Base-by-base conservation (phyloP, 2,329 filamentous ascomycete species). In the Epichloe amarillans region DNA sequence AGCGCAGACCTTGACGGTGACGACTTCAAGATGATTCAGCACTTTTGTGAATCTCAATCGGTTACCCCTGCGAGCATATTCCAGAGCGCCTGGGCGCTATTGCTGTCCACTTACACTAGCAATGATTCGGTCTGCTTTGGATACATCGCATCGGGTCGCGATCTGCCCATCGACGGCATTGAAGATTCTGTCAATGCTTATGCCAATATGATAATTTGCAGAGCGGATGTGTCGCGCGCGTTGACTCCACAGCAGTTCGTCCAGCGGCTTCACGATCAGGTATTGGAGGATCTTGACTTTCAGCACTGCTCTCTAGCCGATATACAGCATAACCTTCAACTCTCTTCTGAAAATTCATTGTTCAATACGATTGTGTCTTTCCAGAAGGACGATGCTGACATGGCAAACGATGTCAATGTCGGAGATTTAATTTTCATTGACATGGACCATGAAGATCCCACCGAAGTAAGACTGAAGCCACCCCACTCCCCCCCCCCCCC, bases 231-330 rank as follows among this genome's bases (percentile, higher is more conserved):
- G 5, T 41, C 49, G n/a, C 21, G 17, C 5, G 4, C 11, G 62
- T 76, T 4, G 58, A 64, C 53, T 54, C 73, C 61, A 54, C 49
- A 66, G 42, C 50, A 65, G 1, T 60, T 77, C 12, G 52, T 49
- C 8, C 40, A 41, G 43, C 15, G 11, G 58, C 1, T 75, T 1
- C 74, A 76, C 40, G 61, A 62, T 11, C 68, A 75, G 50, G 72
- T 73, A 12, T 65, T 73, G 12, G 19, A 61, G 64, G 42, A 69
- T 69, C 41, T 64, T 77, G 52, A 63, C 67, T 1, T 68, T 54
- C 75, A 77, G 53, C 69, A 66, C 51, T 73, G 71, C 55, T 76
- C 75, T 2, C 62, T 74, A 17, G 71, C 71, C 3, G 67, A 69
- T 43, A 71, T 75, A 14, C 71, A 74, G 51, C 63, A 63, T 39